These are phyloP conservation scores for Lactarius tabidus DNA, from an alignment of 768 basidiomycete species.

Conservation along the genomic window DNA sequence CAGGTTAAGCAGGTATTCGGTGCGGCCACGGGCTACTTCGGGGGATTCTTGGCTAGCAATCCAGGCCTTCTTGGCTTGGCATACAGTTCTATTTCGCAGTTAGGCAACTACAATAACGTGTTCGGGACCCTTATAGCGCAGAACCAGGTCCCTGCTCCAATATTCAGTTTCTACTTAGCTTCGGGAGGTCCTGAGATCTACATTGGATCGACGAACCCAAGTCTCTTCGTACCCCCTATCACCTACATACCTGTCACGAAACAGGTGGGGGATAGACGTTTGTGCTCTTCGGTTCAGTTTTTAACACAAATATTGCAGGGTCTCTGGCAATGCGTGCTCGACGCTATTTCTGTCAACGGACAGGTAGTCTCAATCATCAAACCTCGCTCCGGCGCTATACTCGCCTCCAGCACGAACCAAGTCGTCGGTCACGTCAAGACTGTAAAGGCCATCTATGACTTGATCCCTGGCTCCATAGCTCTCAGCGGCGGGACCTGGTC, in stretches of 20 bases:
- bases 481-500: no score
- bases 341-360: slow-evolving; percentile 28
- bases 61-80: no score
- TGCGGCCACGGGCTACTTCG: no score
- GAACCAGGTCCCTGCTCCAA: no score
- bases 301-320: slow-evolving; percentile 27
- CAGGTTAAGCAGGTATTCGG: no score
- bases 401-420: slow-evolving; percentile 33
- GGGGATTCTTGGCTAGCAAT: no score
- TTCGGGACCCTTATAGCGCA: no score
- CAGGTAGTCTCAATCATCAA: slow-evolving; percentile 13
- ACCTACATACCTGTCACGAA: slow-evolving; percentile 9
- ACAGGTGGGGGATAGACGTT: slow-evolving; percentile 17
- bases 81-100: no score
- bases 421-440: slow-evolving; percentile 26
- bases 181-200: slow-evolving; percentile 41
- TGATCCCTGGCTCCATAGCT: no score
- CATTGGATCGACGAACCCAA: slow-evolving; percentile 19
- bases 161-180: no score
- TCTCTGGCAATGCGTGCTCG: slow-evolving; percentile 26
- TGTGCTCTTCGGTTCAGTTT: slow-evolving; percentile 22
- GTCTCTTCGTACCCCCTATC: slow-evolving; percentile 10
- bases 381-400: slow-evolving; percentile 26
- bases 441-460: no score
- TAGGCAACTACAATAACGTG: no score